These are phyloP conservation scores for Novymonas esmeraldas DNA, from an alignment of 208 protist genomes.

Conservation along the genomic window DNA sequence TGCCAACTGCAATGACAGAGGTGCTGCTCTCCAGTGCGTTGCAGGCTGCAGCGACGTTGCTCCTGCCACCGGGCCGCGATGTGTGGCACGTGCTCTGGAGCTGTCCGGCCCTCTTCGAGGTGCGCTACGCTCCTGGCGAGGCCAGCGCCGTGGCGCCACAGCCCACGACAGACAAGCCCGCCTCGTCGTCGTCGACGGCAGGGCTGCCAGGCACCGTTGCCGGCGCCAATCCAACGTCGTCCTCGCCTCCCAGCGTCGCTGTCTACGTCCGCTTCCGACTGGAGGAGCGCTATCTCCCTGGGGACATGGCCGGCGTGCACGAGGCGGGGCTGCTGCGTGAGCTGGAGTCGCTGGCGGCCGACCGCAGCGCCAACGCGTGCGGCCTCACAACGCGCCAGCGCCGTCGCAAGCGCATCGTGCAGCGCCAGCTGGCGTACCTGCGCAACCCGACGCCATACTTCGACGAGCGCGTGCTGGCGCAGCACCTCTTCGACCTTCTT, in stretches of 20 bases:
- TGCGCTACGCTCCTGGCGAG: background rate
- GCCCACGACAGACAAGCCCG: background rate
- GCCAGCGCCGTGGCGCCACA: background rate
- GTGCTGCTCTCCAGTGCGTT: slow-evolving; percentile 47
- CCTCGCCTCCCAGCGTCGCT: slow-evolving; percentile 1
- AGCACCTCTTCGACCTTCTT: slow-evolving; percentile 77
- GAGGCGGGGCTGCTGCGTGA: slow-evolving; percentile 20
- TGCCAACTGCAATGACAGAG: slow-evolving; percentile 37
- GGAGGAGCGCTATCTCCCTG: slow-evolving; percentile 35
- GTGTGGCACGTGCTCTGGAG: slow-evolving; percentile 78
- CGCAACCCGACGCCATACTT: slow-evolving; percentile 66
- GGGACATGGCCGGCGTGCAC: slow-evolving; percentile 10
- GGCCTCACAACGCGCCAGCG: slow-evolving; percentile 33
- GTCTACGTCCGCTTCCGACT: slow-evolving; percentile 55
- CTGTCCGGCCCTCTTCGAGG: slow-evolving; percentile 49
- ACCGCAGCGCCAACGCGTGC: slow-evolving; percentile 31
- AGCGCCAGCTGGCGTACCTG: slow-evolving; percentile 63
- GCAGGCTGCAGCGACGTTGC: slow-evolving; percentile 27
- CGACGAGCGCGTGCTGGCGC: slow-evolving; percentile 70
- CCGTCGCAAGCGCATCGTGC: slow-evolving; percentile 45
- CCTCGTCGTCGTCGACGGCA: too few relatives aligned
- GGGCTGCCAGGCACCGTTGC: background rate
- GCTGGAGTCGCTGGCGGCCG: slow-evolving; percentile 34
- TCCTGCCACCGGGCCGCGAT: slow-evolving; percentile 54
- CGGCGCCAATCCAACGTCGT: background rate